These are phyloP conservation scores for Trichosporon ovoides DNA, from an alignment of 1,284 basidiomycete genomes.

Conservation along the genomic window DNA sequence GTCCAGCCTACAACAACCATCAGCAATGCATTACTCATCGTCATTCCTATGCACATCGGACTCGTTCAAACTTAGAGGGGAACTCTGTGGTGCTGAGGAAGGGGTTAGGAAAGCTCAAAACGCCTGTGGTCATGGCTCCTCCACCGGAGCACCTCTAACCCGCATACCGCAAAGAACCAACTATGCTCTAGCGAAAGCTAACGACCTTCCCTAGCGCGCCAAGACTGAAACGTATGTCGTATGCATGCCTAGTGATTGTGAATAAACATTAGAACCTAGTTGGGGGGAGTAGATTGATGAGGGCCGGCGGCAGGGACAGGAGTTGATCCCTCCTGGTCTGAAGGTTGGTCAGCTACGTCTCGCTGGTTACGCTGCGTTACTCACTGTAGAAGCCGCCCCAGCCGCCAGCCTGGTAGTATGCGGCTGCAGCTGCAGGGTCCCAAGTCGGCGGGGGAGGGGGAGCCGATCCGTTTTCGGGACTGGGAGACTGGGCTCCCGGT, in stretches of 20 bases:
- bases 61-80: no score
- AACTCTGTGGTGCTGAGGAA: no score
- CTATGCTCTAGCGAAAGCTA: no score
- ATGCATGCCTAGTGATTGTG: conserved; percentile 3
- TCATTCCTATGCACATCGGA: no score
- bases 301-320: neutral
- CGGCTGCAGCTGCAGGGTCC: conserved; percentile 37
- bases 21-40: no score
- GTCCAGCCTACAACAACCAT: no score
- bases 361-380: conserved; percentile 5
- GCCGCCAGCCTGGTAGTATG: conserved; percentile 38
- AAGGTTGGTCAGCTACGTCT: neutral
- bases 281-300: neutral
- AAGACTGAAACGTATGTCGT: neutral
- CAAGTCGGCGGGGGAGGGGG: conserved; percentile 19
- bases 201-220: no score
- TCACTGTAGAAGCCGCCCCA: conserved; percentile 45
- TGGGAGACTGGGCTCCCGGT: conserved; percentile 27
- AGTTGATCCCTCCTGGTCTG: conserved; percentile 7
- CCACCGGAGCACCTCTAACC: no score
- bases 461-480: conserved; percentile 4
- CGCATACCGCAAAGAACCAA: no score
- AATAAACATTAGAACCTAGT: neutral
- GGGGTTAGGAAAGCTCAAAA: no score
- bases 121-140: no score